Conservation (phyloP, 208 protist species). For the Crithidia brevicula region DNA sequence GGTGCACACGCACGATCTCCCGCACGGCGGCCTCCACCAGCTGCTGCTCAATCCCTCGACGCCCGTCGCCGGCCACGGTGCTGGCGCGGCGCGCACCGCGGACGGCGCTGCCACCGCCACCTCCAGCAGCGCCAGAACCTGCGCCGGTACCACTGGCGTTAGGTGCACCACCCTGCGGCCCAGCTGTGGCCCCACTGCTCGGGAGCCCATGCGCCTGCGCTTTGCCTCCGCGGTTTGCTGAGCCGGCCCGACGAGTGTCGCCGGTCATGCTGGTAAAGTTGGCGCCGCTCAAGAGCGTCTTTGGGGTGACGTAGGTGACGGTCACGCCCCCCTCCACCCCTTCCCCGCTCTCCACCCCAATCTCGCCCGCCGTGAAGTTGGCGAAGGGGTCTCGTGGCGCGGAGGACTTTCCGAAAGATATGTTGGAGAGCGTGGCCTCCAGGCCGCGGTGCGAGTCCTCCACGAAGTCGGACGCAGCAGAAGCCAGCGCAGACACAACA, state of each 20-base stretch:
- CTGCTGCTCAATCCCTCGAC: constrained; percentile 42
- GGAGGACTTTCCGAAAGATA: not conserved
- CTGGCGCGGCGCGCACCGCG: constrained; percentile 6
- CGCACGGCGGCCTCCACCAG: constrained; percentile 52
- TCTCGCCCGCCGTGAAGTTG: constrained; percentile 22
- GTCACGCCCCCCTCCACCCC: constrained; percentile 11
- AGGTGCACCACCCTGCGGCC: not conserved
- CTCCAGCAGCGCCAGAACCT: constrained; percentile 1
- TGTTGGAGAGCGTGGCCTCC: not conserved
- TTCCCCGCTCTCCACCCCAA: constrained; percentile 28
- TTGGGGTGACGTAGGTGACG: constrained; percentile 34
- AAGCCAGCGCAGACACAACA: not conserved
- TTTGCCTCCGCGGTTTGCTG: constrained; percentile 8
- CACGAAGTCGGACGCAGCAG: constrained; percentile 1
- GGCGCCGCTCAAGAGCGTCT: constrained; percentile 17
- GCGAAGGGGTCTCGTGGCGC: constrained; percentile 14
- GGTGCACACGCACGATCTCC: constrained; percentile 67
- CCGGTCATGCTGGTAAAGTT: not conserved
- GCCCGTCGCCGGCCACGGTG: constrained; percentile 31
- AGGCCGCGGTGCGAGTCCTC: constrained; percentile 3
- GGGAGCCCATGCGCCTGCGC: constrained; percentile 9
- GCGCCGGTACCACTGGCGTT: constrained; percentile 3
- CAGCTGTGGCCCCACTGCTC: not conserved
- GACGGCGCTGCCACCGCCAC: not conserved
- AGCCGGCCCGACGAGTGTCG: constrained; percentile 15